These are phyloP conservation scores for Magnusiomyces tetraspermus DNA, from an alignment of 1,139 yeast species.

Conservation along the genomic window DNA sequence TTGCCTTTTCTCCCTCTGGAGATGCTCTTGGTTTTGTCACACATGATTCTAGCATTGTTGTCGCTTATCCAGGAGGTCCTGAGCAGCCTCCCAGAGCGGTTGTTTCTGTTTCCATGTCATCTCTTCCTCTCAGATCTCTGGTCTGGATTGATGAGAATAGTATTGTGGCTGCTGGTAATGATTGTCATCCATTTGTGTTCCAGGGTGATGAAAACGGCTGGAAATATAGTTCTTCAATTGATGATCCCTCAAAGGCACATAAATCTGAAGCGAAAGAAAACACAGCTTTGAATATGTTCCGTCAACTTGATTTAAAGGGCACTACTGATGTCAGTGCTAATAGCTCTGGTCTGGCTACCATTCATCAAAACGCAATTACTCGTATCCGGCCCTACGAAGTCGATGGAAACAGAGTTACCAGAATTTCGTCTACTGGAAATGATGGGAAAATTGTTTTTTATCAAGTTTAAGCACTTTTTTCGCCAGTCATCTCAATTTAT, in stretches of 20 bases:
- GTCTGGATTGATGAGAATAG: slow-evolving; percentile 57
- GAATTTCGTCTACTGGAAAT: slow-evolving; percentile 66
- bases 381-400: slow-evolving; percentile 45
- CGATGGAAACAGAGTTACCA: slow-evolving; percentile 37
- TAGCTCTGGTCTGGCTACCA: slow-evolving; percentile 53
- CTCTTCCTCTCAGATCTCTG: slow-evolving; percentile 73
- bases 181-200: slow-evolving; percentile 82
- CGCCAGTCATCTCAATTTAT: too few species aligned
- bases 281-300: slow-evolving; percentile 89
- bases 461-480: slow-evolving; percentile 11
- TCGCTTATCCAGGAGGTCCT: slow-evolving; percentile 70
- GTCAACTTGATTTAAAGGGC: slow-evolving; percentile 92
- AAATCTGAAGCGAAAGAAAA: slow-evolving; percentile 52
- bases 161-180: slow-evolving; percentile 84
- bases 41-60: slow-evolving; percentile 66
- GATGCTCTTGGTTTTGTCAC: slow-evolving; percentile 69
- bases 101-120: slow-evolving; percentile 49
- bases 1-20: slow-evolving; percentile 74
- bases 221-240: slow-evolving; percentile 56
- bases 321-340: slow-evolving; percentile 44
- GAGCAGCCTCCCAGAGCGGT: slow-evolving; percentile 45
- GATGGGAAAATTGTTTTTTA: slow-evolving; percentile 84
- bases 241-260: slow-evolving; percentile 44
- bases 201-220: slow-evolving; percentile 63
- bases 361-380: slow-evolving; percentile 87